phyloP scores from a whole-genome alignment of 2,329 filamentous ascomycete species.

The Apiospora saccharicola region DNA sequence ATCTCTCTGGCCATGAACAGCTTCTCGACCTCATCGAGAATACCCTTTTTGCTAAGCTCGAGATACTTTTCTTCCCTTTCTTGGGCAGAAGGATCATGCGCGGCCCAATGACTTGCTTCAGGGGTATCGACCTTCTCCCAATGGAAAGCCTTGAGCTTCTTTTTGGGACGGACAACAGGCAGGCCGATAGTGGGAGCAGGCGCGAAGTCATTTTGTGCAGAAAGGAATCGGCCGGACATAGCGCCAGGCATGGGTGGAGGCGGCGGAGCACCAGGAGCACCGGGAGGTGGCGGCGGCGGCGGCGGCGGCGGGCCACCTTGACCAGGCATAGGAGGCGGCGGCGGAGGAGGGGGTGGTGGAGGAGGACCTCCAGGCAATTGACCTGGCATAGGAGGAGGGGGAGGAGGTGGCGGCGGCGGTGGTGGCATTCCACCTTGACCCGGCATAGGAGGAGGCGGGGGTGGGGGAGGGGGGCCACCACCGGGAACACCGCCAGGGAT shows the following conservation, averaged over 20 bases:
- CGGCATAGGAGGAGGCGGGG: slow-evolving; percentile 14
- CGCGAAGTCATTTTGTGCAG: slow-evolving; percentile 65
- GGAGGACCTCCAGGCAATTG: slow-evolving; percentile 37
- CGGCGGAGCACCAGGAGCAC: slow-evolving; percentile 50
- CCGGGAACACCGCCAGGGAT: slow-evolving; percentile 27
- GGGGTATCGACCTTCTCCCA: slow-evolving; percentile 98
- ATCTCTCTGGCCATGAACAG: slow-evolving; percentile 97
- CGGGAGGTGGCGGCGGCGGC: slow-evolving; percentile 56
- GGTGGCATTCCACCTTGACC: slow-evolving; percentile 39
- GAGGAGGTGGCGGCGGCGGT: slow-evolving; percentile 35
- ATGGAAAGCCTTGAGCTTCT: slow-evolving; percentile 98
- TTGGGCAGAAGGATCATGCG: slow-evolving; percentile 83
- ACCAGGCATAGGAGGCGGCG: slow-evolving; percentile 37
- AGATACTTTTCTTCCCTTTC: slow-evolving; percentile 95
- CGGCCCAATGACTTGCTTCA: slow-evolving; percentile 91
- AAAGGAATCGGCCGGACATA: slow-evolving; percentile 79
- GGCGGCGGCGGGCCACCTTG: slow-evolving; percentile 44
- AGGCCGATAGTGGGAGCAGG: slow-evolving; percentile 69
- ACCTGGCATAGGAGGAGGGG: slow-evolving; percentile 43
- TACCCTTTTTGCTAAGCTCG: slow-evolving; percentile 91
- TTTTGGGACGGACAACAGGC: slow-evolving; percentile 89
- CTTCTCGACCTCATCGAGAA: slow-evolving; percentile 96
- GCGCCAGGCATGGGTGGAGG: slow-evolving; percentile 73
- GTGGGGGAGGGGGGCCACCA: slow-evolving; percentile 4
- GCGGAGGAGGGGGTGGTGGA: slow-evolving; percentile 48